Conservation (phyloP, 1,139 yeast species). For the Saccharomyces hybrid region DNA sequence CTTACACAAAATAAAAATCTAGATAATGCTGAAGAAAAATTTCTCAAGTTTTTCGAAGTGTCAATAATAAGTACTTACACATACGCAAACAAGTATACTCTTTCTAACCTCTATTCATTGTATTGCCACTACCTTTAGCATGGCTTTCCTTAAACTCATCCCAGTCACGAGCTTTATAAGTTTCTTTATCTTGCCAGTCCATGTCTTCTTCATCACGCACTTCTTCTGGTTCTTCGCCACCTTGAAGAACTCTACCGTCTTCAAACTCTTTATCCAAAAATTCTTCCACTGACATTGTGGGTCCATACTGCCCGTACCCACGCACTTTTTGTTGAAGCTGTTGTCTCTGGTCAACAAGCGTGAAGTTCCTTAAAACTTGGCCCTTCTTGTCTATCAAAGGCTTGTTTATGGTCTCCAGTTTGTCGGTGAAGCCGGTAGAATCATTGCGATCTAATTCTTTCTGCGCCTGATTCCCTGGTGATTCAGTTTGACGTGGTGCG, state of each 20-base stretch:
- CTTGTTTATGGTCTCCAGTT: constrained; percentile 40
- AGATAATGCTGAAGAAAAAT: neutral
- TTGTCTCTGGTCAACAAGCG: constrained; percentile 56
- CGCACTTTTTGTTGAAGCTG: constrained; percentile 57
- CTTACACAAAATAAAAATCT: neutral
- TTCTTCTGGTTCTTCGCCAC: constrained; percentile 39
- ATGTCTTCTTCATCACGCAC: constrained; percentile 46
- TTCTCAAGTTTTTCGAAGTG: no score
- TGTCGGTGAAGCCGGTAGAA: constrained; percentile 45
- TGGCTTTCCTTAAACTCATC: constrained; percentile 86
- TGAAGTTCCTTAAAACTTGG: constrained; percentile 75
- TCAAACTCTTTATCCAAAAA: constrained; percentile 77
- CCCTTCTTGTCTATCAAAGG: constrained; percentile 57
- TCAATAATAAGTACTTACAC: neutral
- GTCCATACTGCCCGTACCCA: constrained; percentile 89
- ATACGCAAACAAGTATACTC: neutral
- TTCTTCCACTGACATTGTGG: constrained; percentile 93
- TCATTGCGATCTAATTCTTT: constrained; percentile 16
- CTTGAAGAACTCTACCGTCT: constrained; percentile 70
- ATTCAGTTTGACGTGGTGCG: constrained; percentile 13
- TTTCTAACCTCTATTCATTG: constrained; percentile 64
- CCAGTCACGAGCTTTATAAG: constrained; percentile 72
- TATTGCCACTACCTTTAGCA: constrained; percentile 85
- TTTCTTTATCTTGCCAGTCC: constrained; percentile 45
- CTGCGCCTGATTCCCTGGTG: constrained; percentile 12